A percentile compares a stretch with the other conserved stretches of the same genome.
Conservation (phyloP, 352 stramenopile genomes). For the Phytopythium sindhum region DNA sequence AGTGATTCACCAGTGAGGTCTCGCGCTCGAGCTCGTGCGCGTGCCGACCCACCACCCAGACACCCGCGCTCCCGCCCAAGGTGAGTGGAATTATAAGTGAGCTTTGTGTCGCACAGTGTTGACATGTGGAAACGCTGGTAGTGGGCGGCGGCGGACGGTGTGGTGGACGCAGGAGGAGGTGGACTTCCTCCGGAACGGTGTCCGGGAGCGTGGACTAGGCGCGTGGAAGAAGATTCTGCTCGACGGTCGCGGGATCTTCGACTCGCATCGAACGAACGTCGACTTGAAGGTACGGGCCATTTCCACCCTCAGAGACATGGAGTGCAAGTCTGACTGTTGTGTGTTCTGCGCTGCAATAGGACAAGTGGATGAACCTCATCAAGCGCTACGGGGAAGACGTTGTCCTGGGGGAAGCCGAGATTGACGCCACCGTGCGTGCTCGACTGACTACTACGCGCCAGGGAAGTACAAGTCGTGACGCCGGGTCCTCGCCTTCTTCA, state of each 20-base stretch:
- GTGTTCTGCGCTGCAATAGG: constrained; percentile 11
- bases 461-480: neutral
- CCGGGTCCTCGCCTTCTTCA: neutral
- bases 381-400: constrained; percentile 1
- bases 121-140: neutral
- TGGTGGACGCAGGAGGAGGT: constrained; percentile 50
- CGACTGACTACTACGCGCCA: neutral
- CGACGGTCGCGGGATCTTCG: constrained; percentile 36
- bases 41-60: too few species aligned
- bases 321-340: neutral
- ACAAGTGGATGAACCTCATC: constrained; percentile 45
- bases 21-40: neutral
- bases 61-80: neutral
- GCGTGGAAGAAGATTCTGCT: constrained; percentile 49
- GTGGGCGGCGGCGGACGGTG: constrained; percentile 20
- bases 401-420: neutral
- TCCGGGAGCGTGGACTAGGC: constrained; percentile 35
- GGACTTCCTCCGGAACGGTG: constrained; percentile 30
- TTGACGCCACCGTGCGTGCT: neutral
- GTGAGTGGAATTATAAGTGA: neutral
- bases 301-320: neutral
- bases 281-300: constrained; percentile 53
- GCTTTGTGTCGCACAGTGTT: neutral
- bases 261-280: constrained; percentile 44
- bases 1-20: neutral